phyloP scores from a whole-genome alignment of 2,329 filamentous ascomycete species.

The Pseudocercospora pini-densiflorae region DNA sequence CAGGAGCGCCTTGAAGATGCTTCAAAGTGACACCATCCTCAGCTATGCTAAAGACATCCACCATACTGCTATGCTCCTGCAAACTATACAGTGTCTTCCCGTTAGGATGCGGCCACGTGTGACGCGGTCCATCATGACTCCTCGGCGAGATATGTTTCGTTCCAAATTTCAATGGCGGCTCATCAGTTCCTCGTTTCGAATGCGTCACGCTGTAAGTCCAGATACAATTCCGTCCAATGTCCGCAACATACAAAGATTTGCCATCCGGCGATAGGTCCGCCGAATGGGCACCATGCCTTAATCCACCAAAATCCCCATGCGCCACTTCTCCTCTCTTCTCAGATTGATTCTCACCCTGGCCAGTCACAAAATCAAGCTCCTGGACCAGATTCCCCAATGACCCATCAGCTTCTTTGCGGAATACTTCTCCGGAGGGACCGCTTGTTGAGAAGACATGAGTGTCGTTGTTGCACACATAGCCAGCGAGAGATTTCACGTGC shows the following conservation, averaged over 20 bases:
- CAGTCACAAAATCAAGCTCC: conserved; percentile 38
- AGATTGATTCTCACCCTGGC: conserved; percentile 34
- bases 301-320: conserved; percentile 42
- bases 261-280: conserved; percentile 40
- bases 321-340: conserved; percentile 35
- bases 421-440: conserved; percentile 42
- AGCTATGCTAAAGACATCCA: conserved; percentile 39
- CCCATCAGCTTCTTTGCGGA: conserved; percentile 35
- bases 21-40: conserved; percentile 36
- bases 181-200: conserved; percentile 23
- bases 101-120: conserved; percentile 42
- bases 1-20: conserved; percentile 35
- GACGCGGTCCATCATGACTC: conserved; percentile 40
- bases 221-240: conserved; percentile 43
- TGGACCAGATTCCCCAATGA: conserved; percentile 39
- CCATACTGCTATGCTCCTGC: conserved; percentile 44
- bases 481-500: conserved; percentile 36
- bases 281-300: conserved; percentile 41
- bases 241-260: conserved; percentile 38
- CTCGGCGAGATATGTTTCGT: conserved; percentile 39
- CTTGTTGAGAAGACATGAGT: conserved; percentile 41
- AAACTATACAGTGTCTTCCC: conserved; percentile 40
- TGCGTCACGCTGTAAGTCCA: conserved; percentile 38
- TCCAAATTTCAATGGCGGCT: conserved; percentile 32
- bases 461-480: conserved; percentile 39